Conservation (phyloP, 1,284 basidiomycete genomes). For the Ganoderma meredithae region DNA sequence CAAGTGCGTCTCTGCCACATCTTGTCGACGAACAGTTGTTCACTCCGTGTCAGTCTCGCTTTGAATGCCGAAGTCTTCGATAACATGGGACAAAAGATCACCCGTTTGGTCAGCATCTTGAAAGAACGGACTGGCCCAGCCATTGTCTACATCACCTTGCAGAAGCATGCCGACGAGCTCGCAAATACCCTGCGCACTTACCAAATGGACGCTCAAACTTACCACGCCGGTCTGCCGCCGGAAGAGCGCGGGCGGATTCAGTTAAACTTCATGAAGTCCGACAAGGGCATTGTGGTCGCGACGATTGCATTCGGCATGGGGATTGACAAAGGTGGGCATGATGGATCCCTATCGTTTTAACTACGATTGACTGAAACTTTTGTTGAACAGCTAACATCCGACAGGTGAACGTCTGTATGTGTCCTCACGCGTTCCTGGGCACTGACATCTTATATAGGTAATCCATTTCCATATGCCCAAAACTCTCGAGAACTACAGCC, state of each 20-base stretch:
- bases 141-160: conserved; percentile 77
- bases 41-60: conserved; percentile 51
- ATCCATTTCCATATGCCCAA: conserved; percentile 75
- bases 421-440: too few species aligned
- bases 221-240: conserved; percentile 72
- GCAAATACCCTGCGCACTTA: conserved; percentile 57
- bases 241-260: conserved; percentile 65
- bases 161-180: conserved; percentile 70
- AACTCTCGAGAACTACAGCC: conserved; percentile 72
- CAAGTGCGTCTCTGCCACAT: conserved; percentile 42
- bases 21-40: not conserved
- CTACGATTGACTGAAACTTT: not conserved
- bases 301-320: conserved; percentile 79
- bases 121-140: conserved; percentile 55
- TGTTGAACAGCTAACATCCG: conserved; percentile 40
- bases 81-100: conserved; percentile 50
- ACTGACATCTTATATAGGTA: conserved; percentile 50
- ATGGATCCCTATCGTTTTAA: not conserved
- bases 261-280: conserved; percentile 67
- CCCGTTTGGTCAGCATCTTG: conserved; percentile 53
- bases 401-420: conserved; percentile 36
- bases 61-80: conserved; percentile 61
- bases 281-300: conserved; percentile 72
- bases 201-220: conserved; percentile 62
- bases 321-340: conserved; percentile 65